Percentiles rank a stretch among this genome's conserved stretches.
These are phyloP conservation scores for Neurospora sp. DNA, from an alignment of 495 filamentous ascomycete species.

Conservation along the genomic window DNA sequence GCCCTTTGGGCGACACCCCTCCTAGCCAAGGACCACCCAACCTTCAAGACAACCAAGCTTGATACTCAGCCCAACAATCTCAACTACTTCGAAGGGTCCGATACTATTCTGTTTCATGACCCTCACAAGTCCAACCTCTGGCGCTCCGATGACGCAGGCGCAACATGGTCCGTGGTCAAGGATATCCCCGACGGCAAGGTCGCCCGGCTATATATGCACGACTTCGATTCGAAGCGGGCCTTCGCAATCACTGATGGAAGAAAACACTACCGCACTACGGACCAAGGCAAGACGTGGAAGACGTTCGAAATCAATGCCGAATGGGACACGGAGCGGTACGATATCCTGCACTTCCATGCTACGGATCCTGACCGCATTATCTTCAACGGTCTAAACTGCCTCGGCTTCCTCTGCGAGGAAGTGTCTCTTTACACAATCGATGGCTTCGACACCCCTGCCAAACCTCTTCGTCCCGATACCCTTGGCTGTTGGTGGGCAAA, in stretches of 20 bases:
- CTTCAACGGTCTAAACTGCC: slow-evolving; percentile 64
- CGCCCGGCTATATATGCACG: slow-evolving; percentile 56
- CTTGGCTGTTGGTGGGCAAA: slow-evolving; percentile 77
- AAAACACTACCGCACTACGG: slow-evolving; percentile 67
- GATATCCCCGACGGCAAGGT: slow-evolving; percentile 53
- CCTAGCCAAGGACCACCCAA: slow-evolving; percentile 38
- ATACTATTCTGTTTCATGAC: slow-evolving; percentile 62
- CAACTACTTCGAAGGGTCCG: slow-evolving; percentile 79
- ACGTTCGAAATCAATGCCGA: slow-evolving; percentile 51
- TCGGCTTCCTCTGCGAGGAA: slow-evolving; percentile 44
- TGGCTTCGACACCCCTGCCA: slow-evolving; percentile 58
- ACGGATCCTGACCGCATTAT: slow-evolving; percentile 71
- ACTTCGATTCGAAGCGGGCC: slow-evolving; percentile 65
- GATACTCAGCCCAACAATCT: slow-evolving; percentile 51
- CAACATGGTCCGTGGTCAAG: slow-evolving; percentile 56
- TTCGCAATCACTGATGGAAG: slow-evolving; percentile 59
- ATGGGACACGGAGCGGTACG: slow-evolving; percentile 32
- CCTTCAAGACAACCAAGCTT: slow-evolving; percentile 43
- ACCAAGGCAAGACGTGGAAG: slow-evolving; percentile 72
- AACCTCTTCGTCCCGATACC: slow-evolving; percentile 52
- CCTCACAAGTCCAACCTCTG: slow-evolving; percentile 44
- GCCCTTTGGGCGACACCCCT: slow-evolving; percentile 29
- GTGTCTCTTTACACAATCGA: slow-evolving; percentile 70
- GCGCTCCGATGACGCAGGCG: slow-evolving; percentile 69
- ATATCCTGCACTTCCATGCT: slow-evolving; percentile 66